Evolutionary conservation across 495 filamentous ascomycete species (phyloP).

Genomic region (Thermochaetoides thermophila): DNA sequence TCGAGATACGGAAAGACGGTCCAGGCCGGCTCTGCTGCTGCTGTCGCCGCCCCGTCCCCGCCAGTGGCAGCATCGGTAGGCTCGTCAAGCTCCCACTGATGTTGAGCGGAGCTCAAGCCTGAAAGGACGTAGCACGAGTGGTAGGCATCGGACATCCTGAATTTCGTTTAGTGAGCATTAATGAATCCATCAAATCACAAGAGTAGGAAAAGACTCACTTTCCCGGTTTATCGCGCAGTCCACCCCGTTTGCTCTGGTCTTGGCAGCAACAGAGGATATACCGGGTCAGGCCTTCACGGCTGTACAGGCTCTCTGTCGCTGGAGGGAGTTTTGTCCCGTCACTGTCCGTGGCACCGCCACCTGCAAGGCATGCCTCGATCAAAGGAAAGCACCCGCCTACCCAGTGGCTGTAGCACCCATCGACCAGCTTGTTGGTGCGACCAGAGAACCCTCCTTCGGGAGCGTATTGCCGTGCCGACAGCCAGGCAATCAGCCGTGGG

Average conservation of each 20-base stretch:
- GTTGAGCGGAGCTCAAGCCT: constrained; percentile 68
- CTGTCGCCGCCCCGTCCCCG: background rate
- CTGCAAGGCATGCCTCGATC: constrained; percentile 57
- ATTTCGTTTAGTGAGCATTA: no score
- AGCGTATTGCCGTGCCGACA: constrained; percentile 74
- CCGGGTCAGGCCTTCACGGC: constrained; percentile 64
- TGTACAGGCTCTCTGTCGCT: constrained; percentile 44
- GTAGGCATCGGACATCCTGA: constrained; percentile 68
- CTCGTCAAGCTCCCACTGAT: constrained; percentile 47
- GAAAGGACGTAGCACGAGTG: constrained; percentile 84
- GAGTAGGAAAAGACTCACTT: constrained; percentile 43
- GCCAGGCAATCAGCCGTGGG: constrained; percentile 63
- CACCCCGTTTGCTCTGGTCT: constrained; percentile 48
- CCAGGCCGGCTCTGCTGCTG: constrained; percentile 36
- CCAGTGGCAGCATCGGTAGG: background rate
- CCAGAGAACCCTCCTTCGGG: constrained; percentile 88
- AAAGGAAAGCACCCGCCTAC: constrained; percentile 88
- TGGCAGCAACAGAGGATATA: constrained; percentile 89
- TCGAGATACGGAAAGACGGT: constrained; percentile 34
- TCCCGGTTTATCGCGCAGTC: constrained; percentile 84
- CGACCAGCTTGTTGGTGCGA: constrained; percentile 94
- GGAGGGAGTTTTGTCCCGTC: constrained; percentile 5
- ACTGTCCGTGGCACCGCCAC: constrained; percentile 5
- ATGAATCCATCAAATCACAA: no score
- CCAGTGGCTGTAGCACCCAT: constrained; percentile 97